Conservation (phyloP, 2,329 filamentous ascomycete species). For the Alternaria sp. region DNA sequence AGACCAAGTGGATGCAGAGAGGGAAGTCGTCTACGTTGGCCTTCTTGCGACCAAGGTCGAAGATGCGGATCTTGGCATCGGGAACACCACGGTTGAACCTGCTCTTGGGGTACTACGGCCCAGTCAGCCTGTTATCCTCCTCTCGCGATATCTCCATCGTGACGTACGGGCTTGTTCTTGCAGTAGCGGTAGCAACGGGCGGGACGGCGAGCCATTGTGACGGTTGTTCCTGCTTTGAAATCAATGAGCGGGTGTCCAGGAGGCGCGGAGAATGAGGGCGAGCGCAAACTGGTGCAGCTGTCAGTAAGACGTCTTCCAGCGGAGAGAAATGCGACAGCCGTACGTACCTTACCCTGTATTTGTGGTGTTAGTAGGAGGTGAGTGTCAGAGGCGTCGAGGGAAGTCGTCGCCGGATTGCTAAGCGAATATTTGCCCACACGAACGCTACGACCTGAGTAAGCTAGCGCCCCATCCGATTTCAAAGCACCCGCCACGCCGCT, state of each 20-base stretch:
- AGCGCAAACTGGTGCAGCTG: conserved; percentile 16
- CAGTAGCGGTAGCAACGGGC: conserved; percentile 99
- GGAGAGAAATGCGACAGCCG: conserved; percentile 13
- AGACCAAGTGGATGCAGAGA: conserved; percentile 95
- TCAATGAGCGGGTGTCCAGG: conserved; percentile 52
- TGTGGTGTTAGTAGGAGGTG: conserved; percentile 32
- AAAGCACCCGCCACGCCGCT: conserved; percentile 3
- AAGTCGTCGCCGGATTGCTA: conserved; percentile 24
- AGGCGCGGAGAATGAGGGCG: conserved; percentile 8
- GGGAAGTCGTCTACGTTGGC: conserved; percentile 99
- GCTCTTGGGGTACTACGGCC: conserved; percentile 95
- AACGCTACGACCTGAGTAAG: conserved; percentile 13
- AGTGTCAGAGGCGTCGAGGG: conserved; percentile 22
- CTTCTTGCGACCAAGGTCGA: conserved; percentile 98
- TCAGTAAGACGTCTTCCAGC: conserved; percentile 19
- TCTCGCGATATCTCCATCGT: conserved; percentile 21
- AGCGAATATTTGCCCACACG: conserved; percentile 15
- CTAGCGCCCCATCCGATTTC: conserved; percentile 18
- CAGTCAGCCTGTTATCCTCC: conserved; percentile 30
- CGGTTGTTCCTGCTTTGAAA: conserved; percentile 58
- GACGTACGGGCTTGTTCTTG: conserved; percentile 94
- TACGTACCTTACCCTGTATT: conserved; percentile 42
- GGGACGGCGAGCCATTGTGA: conserved; percentile 99
- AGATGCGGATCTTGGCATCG: conserved; percentile 87
- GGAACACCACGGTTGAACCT: conserved; percentile 99